A percentile compares a stretch with the other conserved stretches of the same genome.
Evolutionary conservation across 176 grass and related monocot genomes (phyloP).

Genomic region (Juncus effusus): DNA sequence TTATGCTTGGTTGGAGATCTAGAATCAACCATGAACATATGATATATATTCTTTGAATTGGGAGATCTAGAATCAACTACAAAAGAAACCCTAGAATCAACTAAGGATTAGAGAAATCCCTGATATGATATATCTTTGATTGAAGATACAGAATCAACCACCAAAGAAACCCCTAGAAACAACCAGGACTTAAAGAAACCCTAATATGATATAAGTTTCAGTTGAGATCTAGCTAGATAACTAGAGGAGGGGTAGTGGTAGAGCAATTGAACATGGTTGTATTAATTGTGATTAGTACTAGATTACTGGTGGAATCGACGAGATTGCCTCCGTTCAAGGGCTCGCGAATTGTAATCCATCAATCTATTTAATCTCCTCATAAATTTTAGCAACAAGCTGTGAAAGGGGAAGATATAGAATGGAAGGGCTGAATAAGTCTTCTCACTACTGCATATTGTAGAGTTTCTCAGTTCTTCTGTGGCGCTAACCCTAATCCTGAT

Average conservation of each 20-base stretch:
- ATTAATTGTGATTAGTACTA: constrained; percentile 40
- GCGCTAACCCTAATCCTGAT: background rate
- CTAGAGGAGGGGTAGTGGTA: constrained; percentile 4
- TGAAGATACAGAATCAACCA: too few relatives aligned
- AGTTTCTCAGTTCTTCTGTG: background rate
- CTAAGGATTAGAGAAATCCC: too few relatives aligned
- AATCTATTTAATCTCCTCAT: constrained; percentile 26
- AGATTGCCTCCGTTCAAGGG: constrained; percentile 10
- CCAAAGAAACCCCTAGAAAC: too few relatives aligned
- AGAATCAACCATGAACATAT: background rate
- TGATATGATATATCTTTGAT: too few relatives aligned
- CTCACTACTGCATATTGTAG: background rate
- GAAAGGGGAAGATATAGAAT: constrained; percentile 26
- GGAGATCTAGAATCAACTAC: background rate
- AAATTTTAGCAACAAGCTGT: constrained; percentile 6
- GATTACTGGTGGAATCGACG: constrained; percentile 22
- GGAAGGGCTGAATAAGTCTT: constrained; percentile 20
- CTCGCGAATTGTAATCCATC: constrained; percentile 22
- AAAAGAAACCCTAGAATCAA: background rate
- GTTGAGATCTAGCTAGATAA: constrained; percentile 21
- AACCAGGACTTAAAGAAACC: constrained; percentile 15
- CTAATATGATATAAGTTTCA: constrained; percentile 24
- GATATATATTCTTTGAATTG: constrained; percentile 37
- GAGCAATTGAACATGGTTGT: constrained; percentile 13
- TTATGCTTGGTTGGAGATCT: too few relatives aligned